Conservation (phyloP, 106 monocot genomes). For the Triglochin maritima region DNA sequence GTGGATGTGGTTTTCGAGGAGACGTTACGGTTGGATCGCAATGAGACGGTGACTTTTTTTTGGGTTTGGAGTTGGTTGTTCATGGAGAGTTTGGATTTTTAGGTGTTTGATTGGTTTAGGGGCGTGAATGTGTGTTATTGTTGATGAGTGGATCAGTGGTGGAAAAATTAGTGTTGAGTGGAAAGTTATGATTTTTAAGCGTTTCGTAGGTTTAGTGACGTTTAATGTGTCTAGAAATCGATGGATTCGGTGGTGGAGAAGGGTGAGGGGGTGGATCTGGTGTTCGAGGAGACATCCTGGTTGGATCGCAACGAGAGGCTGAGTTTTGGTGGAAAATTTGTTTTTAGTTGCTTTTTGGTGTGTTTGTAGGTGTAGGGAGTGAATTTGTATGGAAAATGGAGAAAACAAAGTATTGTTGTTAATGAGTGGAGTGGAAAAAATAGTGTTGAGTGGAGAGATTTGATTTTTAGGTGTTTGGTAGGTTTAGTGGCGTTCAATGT, state of each 20-base stretch:
- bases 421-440: too few species aligned
- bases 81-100: neutral
- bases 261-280: slow-evolving; percentile 1
- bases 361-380: too few species aligned
- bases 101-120: neutral
- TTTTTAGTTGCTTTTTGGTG: neutral
- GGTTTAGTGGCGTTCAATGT: too few species aligned
- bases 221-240: neutral
- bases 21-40: slow-evolving; percentile 25
- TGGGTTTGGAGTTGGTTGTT: neutral
- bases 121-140: too few species aligned
- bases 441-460: too few species aligned
- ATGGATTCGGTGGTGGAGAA: slow-evolving; percentile 5
- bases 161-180: too few species aligned
- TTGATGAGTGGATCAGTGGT: too few species aligned
- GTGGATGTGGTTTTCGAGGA: slow-evolving; percentile 16
- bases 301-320: slow-evolving; percentile 22
- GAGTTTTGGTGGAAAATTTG: neutral
- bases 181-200: too few species aligned
- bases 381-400: too few species aligned
- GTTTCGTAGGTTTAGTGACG: too few species aligned
- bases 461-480: too few species aligned
- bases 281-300: slow-evolving; percentile 23
- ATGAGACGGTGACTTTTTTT: slow-evolving; percentile 6
- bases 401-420: too few species aligned